Conservation (phyloP, 1,284 basidiomycete species). For the Marasmius fiardii region DNA sequence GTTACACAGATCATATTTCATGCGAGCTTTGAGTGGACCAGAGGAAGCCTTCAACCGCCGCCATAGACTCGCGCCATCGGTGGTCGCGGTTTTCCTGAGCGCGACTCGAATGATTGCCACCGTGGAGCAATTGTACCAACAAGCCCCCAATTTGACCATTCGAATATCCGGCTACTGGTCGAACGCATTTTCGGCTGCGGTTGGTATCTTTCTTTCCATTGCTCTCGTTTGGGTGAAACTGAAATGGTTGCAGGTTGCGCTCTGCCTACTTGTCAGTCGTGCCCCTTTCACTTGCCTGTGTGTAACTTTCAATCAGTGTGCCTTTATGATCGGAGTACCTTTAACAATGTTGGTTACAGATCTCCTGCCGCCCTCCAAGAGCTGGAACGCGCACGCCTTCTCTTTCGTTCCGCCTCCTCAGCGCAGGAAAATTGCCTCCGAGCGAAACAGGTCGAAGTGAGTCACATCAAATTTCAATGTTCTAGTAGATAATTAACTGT, state of each 20-base stretch:
- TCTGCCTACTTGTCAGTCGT: constrained; percentile 41
- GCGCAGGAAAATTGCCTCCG: constrained; percentile 35
- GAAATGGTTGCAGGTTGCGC: constrained; percentile 31
- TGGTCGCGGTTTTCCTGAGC: constrained; percentile 57
- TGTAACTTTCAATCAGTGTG: not conserved
- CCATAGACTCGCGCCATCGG: constrained; percentile 57
- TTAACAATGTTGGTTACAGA: constrained; percentile 1
- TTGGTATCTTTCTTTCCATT: constrained; percentile 30
- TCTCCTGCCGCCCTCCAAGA: constrained; percentile 43
- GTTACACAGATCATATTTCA: constrained; percentile 64
- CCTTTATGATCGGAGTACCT: not conserved
- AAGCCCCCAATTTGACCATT: constrained; percentile 51
- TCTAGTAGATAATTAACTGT: constrained; percentile 33
- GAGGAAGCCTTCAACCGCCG: constrained; percentile 48
- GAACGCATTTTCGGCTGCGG: constrained; percentile 64
- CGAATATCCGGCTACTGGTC: constrained; percentile 63
- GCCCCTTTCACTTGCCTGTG: constrained; percentile 42
- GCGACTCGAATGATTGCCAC: constrained; percentile 51
- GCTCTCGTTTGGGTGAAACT: constrained; percentile 6
- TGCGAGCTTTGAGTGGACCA: constrained; percentile 51
- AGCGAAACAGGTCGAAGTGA: constrained; percentile 38
- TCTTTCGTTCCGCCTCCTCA: constrained; percentile 38
- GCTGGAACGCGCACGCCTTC: constrained; percentile 36
- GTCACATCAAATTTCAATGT: constrained; percentile 30
- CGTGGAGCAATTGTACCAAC: constrained; percentile 50